A percentile compares a stretch with the other conserved stretches of the same genome.
Conservation (phyloP, 495 filamentous ascomycete species). For the Choiromyces venosus region DNA sequence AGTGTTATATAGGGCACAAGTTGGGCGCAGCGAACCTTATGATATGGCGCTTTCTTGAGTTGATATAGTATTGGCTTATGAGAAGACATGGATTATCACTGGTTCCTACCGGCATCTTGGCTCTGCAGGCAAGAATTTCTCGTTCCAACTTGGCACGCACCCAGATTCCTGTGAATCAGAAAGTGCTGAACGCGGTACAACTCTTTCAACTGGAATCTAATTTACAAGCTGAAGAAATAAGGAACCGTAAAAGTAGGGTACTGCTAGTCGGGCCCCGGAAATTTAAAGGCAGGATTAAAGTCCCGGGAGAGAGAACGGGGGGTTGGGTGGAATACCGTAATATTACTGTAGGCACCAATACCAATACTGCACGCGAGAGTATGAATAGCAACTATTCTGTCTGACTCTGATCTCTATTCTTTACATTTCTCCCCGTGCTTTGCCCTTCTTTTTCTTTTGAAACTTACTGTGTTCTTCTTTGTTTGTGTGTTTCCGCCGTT, state of each 20-base stretch:
- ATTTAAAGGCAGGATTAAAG: background rate
- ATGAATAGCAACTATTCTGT: background rate
- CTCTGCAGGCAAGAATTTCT: no score
- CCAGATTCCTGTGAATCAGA: background rate
- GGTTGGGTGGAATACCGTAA: background rate
- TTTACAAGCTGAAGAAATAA: background rate
- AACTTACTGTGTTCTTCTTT: background rate
- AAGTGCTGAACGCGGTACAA: background rate
- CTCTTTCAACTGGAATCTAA: background rate
- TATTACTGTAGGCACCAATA: background rate
- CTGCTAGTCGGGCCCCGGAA: background rate
- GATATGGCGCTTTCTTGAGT: background rate
- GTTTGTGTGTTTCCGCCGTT: background rate
- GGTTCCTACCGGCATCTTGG: background rate
- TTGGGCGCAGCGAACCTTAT: no score
- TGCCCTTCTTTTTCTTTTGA: background rate
- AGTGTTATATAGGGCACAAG: no score
- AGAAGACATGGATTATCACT: constrained; percentile 1
- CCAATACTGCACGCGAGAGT: background rate
- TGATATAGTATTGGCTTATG: background rate
- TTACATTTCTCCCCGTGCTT: background rate
- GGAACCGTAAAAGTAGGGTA: background rate
- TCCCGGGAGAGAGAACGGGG: background rate
- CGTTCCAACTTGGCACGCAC: background rate
- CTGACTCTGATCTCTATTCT: background rate